Conservation (phyloP, 164 flowering plant species). For the Santalum album region DNA sequence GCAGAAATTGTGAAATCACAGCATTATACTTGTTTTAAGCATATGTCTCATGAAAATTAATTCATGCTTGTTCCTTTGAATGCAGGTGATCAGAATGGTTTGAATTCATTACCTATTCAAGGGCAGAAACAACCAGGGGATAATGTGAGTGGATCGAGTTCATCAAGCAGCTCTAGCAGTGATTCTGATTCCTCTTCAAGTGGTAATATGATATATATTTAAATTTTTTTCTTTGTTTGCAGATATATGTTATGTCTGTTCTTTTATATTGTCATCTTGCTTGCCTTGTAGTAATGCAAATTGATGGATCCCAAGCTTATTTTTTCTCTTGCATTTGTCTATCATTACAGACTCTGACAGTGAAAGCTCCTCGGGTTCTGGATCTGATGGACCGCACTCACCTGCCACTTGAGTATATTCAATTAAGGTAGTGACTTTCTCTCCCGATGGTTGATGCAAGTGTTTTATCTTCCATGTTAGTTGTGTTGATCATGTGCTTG, state of each 20-base stretch:
- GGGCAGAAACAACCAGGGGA: conserved; percentile 34
- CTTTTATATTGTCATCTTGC: not conserved
- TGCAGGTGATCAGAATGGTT: conserved; percentile 40
- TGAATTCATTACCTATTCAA: conserved; percentile 36
- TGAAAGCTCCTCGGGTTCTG: conserved; percentile 60
- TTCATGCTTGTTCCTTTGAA: not conserved
- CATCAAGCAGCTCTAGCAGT: conserved; percentile 71
- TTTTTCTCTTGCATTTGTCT: not conserved
- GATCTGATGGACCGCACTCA: conserved; percentile 46
- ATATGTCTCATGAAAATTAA: not conserved
- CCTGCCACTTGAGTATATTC: conserved; percentile 26
- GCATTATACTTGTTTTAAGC: not conserved
- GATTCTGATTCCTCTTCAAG: conserved; percentile 85
- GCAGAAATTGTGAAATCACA: not conserved
- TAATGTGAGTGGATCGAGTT: conserved; percentile 53
- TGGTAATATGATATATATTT: conserved; percentile 30
- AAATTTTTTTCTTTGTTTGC: no score
- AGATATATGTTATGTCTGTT: not conserved
- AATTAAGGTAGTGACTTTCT: conserved; percentile 13
- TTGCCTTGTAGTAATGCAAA: not conserved
- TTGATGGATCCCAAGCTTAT: not conserved
- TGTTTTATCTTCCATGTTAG: not conserved
- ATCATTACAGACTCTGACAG: conserved; percentile 61
- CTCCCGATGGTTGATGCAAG: not conserved
- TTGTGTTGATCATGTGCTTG: not conserved